Evolutionary conservation across 352 stramenopile species (phyloP), one percentile per base, ranked within the genome.

Genomic region (Globisporangium canariense): DNA sequence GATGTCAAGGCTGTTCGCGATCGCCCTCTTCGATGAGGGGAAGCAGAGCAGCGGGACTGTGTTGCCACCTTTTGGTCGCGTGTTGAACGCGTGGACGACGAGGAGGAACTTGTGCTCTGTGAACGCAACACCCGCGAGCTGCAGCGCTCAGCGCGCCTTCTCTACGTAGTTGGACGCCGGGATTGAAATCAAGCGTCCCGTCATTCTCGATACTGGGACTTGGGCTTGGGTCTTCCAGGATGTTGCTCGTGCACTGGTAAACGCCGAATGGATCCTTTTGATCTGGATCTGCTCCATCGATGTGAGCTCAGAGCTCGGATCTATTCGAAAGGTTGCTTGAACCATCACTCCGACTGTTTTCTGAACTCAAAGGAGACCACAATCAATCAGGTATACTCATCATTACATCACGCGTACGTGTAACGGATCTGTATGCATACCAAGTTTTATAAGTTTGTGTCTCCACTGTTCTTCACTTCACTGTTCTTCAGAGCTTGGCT

Each of bases 81-180:
- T 83, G 11, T 68, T 61, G 52, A 76, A 78, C 28, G 66, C 66
- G 50, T 56, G 50, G 53, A 88, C 71, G 43, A 79, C 47, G 11
- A 73, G 73, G 0, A 68, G 69, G 67, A 78, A 81, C 55, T 76
- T 78, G 51, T 77, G 68, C 67, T 88, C 78, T 0, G 57, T 43
- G 32, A 86, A 82, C n/a, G 70, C 52, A 10, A 85, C 64, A 0
- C 71, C 65, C 1, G 70, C 76, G 9, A 79, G 13, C 38, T 75
- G 69, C 28, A 88, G 54, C 32, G 75, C 75, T 76, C 74, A 85
- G 3, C 78, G 72, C 38, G 73, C 70, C 64, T 88, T 88, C 62
- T 85, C 78, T 13, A 77, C 74, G 54, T 76, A 88, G 65, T 79
- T 88, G 47, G 76, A 88, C 25, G 68, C 65, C 4, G 74, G 73